phyloP scores from a whole-genome alignment of 495 filamentous ascomycete genomes.

The Cercophora sp. region DNA sequence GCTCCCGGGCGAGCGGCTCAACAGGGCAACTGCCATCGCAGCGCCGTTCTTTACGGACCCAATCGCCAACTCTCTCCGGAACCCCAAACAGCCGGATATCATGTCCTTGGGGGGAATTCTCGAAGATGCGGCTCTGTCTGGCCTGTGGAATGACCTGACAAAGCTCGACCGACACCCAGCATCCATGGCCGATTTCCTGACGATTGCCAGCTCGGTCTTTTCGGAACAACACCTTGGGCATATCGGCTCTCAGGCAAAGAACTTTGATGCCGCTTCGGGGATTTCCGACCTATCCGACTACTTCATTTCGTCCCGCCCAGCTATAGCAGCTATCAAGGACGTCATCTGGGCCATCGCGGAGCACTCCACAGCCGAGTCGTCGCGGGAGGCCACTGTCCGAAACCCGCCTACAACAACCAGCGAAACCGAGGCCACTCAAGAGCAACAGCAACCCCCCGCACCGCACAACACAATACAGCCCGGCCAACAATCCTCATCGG shows the following conservation, averaged over 20 bases:
- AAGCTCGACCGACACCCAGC: background rate
- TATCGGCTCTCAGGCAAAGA: too few relatives aligned
- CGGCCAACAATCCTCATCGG: background rate
- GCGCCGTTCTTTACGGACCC: background rate
- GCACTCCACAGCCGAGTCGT: background rate
- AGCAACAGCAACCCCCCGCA: background rate
- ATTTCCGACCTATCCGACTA: background rate
- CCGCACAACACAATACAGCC: background rate
- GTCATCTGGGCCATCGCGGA: background rate
- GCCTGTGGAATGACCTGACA: background rate
- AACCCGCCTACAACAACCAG: background rate
- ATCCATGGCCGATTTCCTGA: background rate
- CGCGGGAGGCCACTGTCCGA: background rate
- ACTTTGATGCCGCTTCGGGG: too few relatives aligned
- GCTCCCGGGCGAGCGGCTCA: background rate
- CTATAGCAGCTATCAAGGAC: background rate
- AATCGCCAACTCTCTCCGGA: background rate
- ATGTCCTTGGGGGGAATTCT: background rate
- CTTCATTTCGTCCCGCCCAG: background rate
- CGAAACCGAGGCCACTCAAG: background rate
- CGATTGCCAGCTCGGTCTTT: background rate
- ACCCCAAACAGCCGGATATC: background rate
- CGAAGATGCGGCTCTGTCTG: background rate
- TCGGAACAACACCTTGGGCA: background rate
- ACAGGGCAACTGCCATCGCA: background rate